Evolutionary conservation across 306 rosid genomes (phyloP).

Genomic region (Nissolia schottii): DNA sequence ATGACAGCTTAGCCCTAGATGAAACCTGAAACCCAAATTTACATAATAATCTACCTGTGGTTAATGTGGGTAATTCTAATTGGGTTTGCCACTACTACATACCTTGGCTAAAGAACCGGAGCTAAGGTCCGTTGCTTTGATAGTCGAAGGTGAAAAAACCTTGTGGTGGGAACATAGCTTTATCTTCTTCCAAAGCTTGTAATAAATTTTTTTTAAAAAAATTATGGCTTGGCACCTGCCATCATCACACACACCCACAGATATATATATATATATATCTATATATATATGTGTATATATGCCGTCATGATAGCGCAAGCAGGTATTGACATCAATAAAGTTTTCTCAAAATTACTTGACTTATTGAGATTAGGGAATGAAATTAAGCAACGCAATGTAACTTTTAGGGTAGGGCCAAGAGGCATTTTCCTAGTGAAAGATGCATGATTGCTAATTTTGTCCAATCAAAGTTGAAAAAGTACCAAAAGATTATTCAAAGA

Average conservation of each 20-base stretch:
- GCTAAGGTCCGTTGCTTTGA: too few species aligned
- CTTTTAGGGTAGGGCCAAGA: slow-evolving; percentile 30
- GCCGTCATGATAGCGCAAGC: slow-evolving; percentile 31
- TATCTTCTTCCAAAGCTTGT: slow-evolving; percentile 7
- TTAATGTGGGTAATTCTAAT: too few species aligned
- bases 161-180: neutral
- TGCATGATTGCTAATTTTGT: slow-evolving; percentile 39
- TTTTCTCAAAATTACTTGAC: neutral
- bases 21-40: slow-evolving; percentile 19
- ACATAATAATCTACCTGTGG: neutral
- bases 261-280: too few species aligned
- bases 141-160: too few species aligned
- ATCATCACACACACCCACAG: too few species aligned
- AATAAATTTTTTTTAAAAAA: too few species aligned
- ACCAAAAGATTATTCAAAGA: slow-evolving; percentile 25
- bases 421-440: slow-evolving; percentile 27
- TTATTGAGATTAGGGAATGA: slow-evolving; percentile 11
- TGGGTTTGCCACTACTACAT: too few species aligned
- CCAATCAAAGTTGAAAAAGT: slow-evolving; percentile 38
- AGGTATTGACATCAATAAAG: neutral
- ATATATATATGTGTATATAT: too few species aligned
- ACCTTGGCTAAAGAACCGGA: too few species aligned
- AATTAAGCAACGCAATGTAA: neutral
- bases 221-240: neutral
- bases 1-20: too few species aligned